Evolutionary conservation across 169 alveolate species (phyloP).

Genomic region (Plasmodium knowlesi): DNA sequence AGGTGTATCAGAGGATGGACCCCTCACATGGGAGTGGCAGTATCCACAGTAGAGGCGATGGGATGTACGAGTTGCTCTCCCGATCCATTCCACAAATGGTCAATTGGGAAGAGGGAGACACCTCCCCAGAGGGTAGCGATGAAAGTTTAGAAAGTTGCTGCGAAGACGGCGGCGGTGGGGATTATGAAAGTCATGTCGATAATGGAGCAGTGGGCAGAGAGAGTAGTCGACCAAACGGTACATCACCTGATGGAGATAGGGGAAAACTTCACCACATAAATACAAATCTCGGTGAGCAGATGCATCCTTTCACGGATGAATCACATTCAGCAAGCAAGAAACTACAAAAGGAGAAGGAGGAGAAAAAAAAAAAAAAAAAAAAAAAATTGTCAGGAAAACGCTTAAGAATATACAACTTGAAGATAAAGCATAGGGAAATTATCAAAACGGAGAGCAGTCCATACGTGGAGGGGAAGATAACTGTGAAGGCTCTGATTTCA

Average conservation of each 20-base stretch:
- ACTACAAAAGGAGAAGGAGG: not conserved
- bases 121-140: not conserved
- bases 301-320: not conserved
- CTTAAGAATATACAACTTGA: conserved; percentile 19
- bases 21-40: not conserved
- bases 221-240: not conserved
- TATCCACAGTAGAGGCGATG: not conserved
- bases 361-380: not conserved
- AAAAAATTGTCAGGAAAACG: not conserved
- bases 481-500: conserved; percentile 33
- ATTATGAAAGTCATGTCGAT: not conserved
- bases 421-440: conserved; percentile 53
- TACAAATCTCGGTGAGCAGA: not conserved
- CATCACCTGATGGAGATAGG: not conserved
- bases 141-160: not conserved
- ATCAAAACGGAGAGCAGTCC: not conserved
- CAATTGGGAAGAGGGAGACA: not conserved
- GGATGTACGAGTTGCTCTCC: conserved; percentile 9
- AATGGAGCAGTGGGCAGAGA: not conserved
- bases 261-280: not conserved
- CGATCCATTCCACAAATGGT: conserved; percentile 41
- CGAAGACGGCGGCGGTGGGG: too few species aligned
- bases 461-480: conserved; percentile 63
- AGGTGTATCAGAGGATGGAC: conserved; percentile 26
- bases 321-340: not conserved